Evolutionary conservation across 306 rosid species (phyloP).

Genomic region (Oemleria cerasiformis): DNA sequence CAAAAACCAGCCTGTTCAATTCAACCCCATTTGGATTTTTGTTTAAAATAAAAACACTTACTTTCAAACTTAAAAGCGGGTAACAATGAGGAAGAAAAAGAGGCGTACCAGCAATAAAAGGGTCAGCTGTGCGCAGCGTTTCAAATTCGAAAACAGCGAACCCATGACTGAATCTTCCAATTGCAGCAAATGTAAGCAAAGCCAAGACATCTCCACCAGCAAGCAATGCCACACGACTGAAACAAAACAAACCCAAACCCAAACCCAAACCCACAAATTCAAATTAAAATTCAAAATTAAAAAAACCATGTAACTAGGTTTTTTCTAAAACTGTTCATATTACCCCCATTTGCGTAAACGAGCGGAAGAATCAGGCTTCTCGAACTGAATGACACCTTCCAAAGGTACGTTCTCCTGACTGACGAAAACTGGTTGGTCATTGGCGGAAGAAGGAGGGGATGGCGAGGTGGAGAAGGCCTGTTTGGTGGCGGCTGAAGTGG

Average conservation of each 20-base stretch:
- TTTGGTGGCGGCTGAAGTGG: conserved; percentile 35
- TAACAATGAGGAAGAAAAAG: neutral
- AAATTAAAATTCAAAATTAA: neutral
- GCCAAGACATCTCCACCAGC: conserved; percentile 91
- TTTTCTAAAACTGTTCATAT: neutral
- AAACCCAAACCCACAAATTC: conserved; percentile 12
- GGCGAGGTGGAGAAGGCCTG: conserved; percentile 32
- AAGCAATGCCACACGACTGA: conserved; percentile 72
- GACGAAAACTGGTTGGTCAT: conserved; percentile 61
- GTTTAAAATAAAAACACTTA: neutral
- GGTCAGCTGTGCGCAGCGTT: conserved; percentile 82
- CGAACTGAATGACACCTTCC: conserved; percentile 95
- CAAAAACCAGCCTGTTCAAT: conserved; percentile 76
- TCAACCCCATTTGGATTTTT: conserved; percentile 20
- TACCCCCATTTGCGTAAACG: conserved; percentile 90
- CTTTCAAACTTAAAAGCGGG: neutral
- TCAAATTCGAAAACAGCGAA: conserved; percentile 67
- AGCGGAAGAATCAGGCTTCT: conserved; percentile 57
- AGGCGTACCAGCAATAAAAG: conserved; percentile 81
- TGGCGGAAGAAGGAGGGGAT: conserved; percentile 30
- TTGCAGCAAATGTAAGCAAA: conserved; percentile 72
- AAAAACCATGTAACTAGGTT: neutral
- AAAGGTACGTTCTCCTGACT: conserved; percentile 63
- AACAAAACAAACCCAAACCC: conserved; percentile 2
- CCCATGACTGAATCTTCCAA: conserved; percentile 91